A percentile compares a stretch with the other conserved stretches of the same genome.
Evolutionary conservation across 768 basidiomycete species (phyloP).

Genomic region (Rhodotorula babjevae): DNA sequence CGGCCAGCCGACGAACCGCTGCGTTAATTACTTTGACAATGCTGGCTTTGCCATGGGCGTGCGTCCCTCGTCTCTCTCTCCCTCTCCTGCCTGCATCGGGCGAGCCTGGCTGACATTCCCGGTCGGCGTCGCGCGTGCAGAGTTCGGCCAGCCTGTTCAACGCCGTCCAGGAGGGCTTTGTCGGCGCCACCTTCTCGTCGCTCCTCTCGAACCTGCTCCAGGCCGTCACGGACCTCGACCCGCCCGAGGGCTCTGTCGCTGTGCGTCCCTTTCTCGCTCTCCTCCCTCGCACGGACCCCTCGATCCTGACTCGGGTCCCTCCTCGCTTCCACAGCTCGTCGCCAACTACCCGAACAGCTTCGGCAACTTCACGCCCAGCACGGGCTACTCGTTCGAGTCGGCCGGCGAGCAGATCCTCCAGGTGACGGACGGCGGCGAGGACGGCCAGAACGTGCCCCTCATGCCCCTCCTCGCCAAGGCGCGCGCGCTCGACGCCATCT

Average conservation of each 20-base stretch:
- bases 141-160: constrained; percentile 46
- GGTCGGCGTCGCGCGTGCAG: neutral
- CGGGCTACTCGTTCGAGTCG: constrained; percentile 58
- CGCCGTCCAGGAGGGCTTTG: constrained; percentile 15
- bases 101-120: too few species aligned
- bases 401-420: constrained; percentile 56
- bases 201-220: constrained; percentile 9
- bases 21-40: constrained; percentile 55
- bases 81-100: too few species aligned
- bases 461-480: constrained; percentile 66
- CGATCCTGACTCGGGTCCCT: neutral
- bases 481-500: constrained; percentile 66
- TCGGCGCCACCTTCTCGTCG: neutral
- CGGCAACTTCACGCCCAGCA: constrained; percentile 41
- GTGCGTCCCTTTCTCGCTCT: neutral
- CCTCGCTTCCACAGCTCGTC: constrained; percentile 16
- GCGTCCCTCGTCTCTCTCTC: neutral
- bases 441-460: constrained; percentile 66
- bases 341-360: constrained; percentile 54
- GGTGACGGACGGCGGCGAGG: constrained; percentile 55
- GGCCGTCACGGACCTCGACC: constrained; percentile 34
- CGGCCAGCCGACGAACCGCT: constrained; percentile 58
- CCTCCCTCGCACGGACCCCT: neutral
- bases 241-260: constrained; percentile 21
- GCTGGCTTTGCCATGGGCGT: constrained; percentile 22